phyloP scores from a whole-genome alignment of 2,329 filamentous ascomycete genomes.

The Aspergillus transmontanensis region DNA sequence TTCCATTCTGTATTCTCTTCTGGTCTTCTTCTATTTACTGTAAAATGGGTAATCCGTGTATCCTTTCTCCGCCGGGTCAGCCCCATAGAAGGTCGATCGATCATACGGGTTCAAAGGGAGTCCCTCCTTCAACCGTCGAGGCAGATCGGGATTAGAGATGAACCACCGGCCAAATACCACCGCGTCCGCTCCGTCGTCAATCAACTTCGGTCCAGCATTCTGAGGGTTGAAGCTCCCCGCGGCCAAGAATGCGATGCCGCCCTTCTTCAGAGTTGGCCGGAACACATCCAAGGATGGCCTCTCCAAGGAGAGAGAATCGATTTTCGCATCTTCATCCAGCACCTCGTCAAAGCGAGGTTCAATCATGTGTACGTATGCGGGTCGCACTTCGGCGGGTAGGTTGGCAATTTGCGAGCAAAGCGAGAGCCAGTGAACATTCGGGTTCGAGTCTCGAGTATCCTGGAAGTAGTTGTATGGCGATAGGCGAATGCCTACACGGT shows the following conservation, averaged over 20 bases:
- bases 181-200: slow-evolving; percentile 23
- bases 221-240: neutral
- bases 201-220: neutral
- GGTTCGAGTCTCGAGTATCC: neutral
- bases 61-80: slow-evolving; percentile 32
- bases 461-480: slow-evolving; percentile 49
- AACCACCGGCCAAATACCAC: slow-evolving; percentile 44
- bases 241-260: neutral
- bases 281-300: neutral
- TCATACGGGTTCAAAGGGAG: slow-evolving; percentile 42
- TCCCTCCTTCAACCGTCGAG: slow-evolving; percentile 39
- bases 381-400: neutral
- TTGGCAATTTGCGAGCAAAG: neutral
- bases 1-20: neutral
- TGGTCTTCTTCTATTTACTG: neutral
- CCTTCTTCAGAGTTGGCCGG: neutral
- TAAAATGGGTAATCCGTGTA: slow-evolving; percentile 44
- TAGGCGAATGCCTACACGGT: slow-evolving; percentile 60
- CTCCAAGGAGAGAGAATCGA: neutral
- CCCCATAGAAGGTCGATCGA: slow-evolving; percentile 46
- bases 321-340: neutral
- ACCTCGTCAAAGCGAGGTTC: neutral
- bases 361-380: neutral
- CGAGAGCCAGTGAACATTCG: neutral
- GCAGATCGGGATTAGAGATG: slow-evolving; percentile 49